Evolutionary conservation across 2,329 filamentous ascomycete genomes (phyloP).

Genomic region (Fusarium piperis): DNA sequence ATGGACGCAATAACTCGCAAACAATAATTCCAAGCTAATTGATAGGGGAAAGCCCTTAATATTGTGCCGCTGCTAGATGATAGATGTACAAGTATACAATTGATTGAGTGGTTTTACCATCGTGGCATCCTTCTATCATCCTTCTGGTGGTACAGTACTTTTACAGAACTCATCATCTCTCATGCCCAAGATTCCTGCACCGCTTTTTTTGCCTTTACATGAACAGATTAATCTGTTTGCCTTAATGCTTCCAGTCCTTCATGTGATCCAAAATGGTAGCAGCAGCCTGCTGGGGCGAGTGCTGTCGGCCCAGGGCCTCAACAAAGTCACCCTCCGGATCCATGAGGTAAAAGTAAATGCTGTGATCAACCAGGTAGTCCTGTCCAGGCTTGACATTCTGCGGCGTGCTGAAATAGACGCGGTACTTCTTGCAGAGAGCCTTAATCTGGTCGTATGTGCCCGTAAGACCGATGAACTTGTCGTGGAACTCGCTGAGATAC

Average conservation of each 20-base stretch:
- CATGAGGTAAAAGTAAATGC: slow-evolving; percentile 99
- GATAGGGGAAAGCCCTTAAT: background rate
- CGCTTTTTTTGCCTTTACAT: slow-evolving; percentile 13
- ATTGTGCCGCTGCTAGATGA: background rate
- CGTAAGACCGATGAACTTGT: slow-evolving; percentile 85
- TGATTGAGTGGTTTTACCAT: slow-evolving; percentile 43
- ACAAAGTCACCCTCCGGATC: slow-evolving; percentile 98
- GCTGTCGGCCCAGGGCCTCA: slow-evolving; percentile 93
- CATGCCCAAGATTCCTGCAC: slow-evolving; percentile 24
- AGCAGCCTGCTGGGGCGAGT: slow-evolving; percentile 87
- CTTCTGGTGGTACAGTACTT: slow-evolving; percentile 41
- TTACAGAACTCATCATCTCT: slow-evolving; percentile 35
- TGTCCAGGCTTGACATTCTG: slow-evolving; percentile 87
- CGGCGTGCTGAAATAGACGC: slow-evolving; percentile 97
- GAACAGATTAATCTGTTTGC: background rate
- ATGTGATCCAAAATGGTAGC: slow-evolving; percentile 88
- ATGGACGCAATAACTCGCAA: slow-evolving; percentile 7
- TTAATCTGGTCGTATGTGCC: slow-evolving; percentile 95
- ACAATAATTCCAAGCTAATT: background rate
- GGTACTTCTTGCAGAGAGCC: slow-evolving; percentile 91
- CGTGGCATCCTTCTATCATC: slow-evolving; percentile 37
- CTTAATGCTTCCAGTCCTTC: slow-evolving; percentile 61
- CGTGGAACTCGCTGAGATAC: slow-evolving; percentile 93
- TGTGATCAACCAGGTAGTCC: slow-evolving; percentile 98
- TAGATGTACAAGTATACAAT: slow-evolving; percentile 32